Base-by-base conservation (phyloP, 108 stramenopile genomes). In the Licmophora abbreviata region DNA sequence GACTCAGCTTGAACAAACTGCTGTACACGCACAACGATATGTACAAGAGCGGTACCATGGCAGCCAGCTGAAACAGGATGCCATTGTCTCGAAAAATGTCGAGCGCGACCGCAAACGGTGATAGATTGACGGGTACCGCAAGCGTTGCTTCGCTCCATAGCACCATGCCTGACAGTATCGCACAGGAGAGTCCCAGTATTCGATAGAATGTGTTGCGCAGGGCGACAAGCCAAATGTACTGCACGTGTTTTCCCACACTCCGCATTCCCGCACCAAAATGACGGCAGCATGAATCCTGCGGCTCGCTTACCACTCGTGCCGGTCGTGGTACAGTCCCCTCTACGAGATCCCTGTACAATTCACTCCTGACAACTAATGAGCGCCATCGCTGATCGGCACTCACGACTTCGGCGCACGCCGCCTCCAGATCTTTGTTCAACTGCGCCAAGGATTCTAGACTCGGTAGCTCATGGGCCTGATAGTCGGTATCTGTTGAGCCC, bases 101-200 rank as follows among this genome's bases (percentile, higher is more conserved):
- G 26, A 74, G 36, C 5, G 64, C 26, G 56, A 59, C 61, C 20
- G 70, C 71, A 64, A 80, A 80, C 21, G 79, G 79, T 31, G 68
- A 69, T 28, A 75, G 42, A 40, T 66, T 73, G 21, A 63, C 20
- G 23, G 69, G 57, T 17, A 48, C 44, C 25, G 64, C 63, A 29
- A 81, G 23, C 12, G 76, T 71, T 24, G 79, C 81, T 63, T 86
- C 81, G 43, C 74, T 73, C 63, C 79, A 68, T 8, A 86, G 17
- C 10, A 86, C 66, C 17, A 77, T 46, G 1, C 54, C 48, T 12
- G 73, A 77, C 27, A 86, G 51, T 21, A 44, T 57, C 1, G 66
- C 75, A 8, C 63, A 69, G 5, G 77, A 15, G 7, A 79, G 25
- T 0, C 68, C 75, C n/a, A 64, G 35, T 1, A 50, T 36, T 38